Base-by-base conservation (phyloP, 2,329 filamentous ascomycete species). In the Penicillium concentricum region DNA sequence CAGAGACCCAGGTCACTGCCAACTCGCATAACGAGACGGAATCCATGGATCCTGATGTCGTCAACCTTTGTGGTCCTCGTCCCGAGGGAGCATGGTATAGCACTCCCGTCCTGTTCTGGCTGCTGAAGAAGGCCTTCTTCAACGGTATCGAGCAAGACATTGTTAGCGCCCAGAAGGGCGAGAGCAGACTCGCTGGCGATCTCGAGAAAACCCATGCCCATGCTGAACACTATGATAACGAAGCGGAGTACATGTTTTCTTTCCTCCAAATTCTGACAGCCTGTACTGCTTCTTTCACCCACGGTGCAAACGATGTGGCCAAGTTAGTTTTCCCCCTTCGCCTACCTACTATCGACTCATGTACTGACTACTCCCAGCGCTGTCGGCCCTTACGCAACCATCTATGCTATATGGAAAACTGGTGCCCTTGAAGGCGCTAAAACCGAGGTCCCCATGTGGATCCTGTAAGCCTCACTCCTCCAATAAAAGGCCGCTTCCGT, bases 281-380 rank as follows among this genome's bases (percentile, higher is more conserved):
- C 12, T 45, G 43, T 32, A 45, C 43, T 32, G 43, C 43, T 20
- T 30, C 43, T 13, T 45, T 45, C n/a, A 45, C 76, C 4, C 77
- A 79, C 66, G 76, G 76, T 6, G 72, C 73, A 59, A 78, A 78
- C 67, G 76, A 78, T 54, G 74, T 78, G 7, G 73, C 75, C 28
- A 78, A 79, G 43, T 45, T 13, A 45, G 43, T 20, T 20, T 20
- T 32, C 7, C 26, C n/a, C 32, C n/a, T 30, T 32, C n/a, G 9
- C 6, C 26, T 32, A 45, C 26, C 13, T 20, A 20, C 6, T 3
- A 10, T 20, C 13, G 28, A 32, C 12, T 4, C 26, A 20, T 9
- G 18, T 13, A 10, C 28, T 45, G 20, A 45, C 28, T 9, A 22
- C 32, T 3, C 28, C 12, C 13, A 45, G 43, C 59, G 74, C 75